Conservation (phyloP, 2,329 filamentous ascomycete species). For the Diaporthe vaccinii region DNA sequence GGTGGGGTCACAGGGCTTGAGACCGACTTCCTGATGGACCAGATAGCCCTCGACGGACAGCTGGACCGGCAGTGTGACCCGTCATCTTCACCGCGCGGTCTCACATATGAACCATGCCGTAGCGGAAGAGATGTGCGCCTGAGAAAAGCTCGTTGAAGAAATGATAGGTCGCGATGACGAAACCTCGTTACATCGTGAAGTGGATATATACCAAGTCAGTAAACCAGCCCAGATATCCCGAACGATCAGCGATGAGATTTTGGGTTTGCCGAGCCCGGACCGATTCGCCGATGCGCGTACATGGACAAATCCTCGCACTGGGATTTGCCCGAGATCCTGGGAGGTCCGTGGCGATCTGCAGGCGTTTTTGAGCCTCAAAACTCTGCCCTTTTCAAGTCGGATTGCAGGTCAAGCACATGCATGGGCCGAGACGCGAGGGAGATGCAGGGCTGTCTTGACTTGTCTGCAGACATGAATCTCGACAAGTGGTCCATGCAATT, state of each 20-base stretch:
- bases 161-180: slow-evolving; percentile 17
- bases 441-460: background rate
- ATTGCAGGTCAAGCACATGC: background rate
- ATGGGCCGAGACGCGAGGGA: slow-evolving; percentile 9
- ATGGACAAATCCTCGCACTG: slow-evolving; percentile 6
- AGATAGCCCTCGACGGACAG: background rate
- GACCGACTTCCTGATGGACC: slow-evolving; percentile 9
- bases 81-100: background rate
- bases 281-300: background rate
- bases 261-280: slow-evolving; percentile 6
- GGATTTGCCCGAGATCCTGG: slow-evolving; percentile 9
- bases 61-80: background rate
- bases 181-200: background rate
- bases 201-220: background rate
- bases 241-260: background rate
- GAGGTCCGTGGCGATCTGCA: slow-evolving; percentile 12
- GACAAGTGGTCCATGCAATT: slow-evolving; percentile 12
- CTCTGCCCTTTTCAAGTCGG: background rate
- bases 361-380: slow-evolving; percentile 27
- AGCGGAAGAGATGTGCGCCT: slow-evolving; percentile 9
- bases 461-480: background rate
- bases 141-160: background rate
- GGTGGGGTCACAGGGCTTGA: background rate
- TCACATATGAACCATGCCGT: background rate
- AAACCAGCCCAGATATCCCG: background rate